Percentiles rank a stretch among this genome's conserved stretches.
Evolutionary conservation across 2,329 filamentous ascomycete species (phyloP).

Genomic region (Exserohilum rostratum): DNA sequence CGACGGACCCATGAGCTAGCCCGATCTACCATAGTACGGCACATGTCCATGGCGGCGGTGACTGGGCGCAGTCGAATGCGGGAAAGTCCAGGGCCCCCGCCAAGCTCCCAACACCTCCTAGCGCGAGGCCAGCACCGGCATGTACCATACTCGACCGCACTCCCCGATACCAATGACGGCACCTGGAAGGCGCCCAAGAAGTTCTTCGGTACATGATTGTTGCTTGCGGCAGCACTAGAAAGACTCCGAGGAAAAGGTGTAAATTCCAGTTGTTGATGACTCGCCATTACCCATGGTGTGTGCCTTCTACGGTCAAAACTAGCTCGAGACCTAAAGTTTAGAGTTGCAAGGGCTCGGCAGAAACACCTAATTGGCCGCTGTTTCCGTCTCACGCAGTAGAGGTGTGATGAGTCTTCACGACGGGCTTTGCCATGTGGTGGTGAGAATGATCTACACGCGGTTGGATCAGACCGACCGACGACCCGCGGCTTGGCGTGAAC

Average conservation of each 20-base stretch:
- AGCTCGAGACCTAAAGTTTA: constrained; percentile 1
- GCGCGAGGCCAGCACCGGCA: constrained; percentile 1
- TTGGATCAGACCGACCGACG: no score
- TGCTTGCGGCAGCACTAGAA: neutral
- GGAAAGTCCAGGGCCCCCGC: neutral
- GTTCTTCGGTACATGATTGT: neutral
- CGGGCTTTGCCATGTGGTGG: no score
- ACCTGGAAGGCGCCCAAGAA: neutral
- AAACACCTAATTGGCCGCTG: neutral
- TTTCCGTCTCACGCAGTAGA: neutral
- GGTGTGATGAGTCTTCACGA: no score
- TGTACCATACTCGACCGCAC: neutral
- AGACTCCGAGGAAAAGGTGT: neutral
- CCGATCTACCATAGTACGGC: neutral
- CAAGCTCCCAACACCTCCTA: neutral
- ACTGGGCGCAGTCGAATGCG: neutral
- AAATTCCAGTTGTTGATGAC: neutral
- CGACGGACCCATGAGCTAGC: neutral
- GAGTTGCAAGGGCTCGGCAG: neutral
- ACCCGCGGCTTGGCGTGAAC: no score
- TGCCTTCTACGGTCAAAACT: neutral
- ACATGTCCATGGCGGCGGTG: neutral
- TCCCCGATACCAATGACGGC: neutral
- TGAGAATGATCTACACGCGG: no score
- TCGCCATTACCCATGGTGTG: neutral